These are phyloP conservation scores for Cutaneotrichosporon mucoides DNA, from an alignment of 1,284 basidiomycete genomes.

Conservation along the genomic window DNA sequence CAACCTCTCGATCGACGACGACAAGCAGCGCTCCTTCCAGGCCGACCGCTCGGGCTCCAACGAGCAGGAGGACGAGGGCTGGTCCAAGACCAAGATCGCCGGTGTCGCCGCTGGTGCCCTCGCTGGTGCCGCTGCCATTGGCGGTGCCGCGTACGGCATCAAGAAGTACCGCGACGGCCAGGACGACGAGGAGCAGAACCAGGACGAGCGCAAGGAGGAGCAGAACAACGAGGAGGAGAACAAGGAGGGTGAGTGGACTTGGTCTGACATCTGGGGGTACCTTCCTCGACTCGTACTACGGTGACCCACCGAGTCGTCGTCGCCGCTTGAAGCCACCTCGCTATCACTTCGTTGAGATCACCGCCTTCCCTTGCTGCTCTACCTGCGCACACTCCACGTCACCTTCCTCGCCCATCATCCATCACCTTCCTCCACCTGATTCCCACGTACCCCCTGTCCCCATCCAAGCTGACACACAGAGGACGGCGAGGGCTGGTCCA, in stretches of 20 bases:
- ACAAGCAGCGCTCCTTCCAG: conserved; percentile 1
- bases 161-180: conserved; percentile 12
- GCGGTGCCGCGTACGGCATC: conserved; percentile 8
- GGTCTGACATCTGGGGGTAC: not conserved
- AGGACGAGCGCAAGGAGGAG: not conserved
- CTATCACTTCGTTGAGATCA: no score
- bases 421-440: no score
- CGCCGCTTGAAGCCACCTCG: no score
- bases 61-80: conserved; percentile 5
- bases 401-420: no score
- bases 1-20: conserved; percentile 1
- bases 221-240: not conserved
- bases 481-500: conserved; percentile 11
- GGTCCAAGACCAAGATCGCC: conserved; percentile 12
- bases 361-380: no score
- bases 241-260: not conserved
- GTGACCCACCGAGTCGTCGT: no score
- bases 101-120: conserved; percentile 3
- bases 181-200: not conserved
- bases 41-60: no score
- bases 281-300: no score
- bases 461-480: not conserved
- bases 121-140: conserved; percentile 1
- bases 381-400: no score
- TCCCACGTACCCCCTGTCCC: not conserved